Evolutionary conservation across 208 protist genomes (phyloP).

Genomic region (Herpetomonas tarakana): DNA sequence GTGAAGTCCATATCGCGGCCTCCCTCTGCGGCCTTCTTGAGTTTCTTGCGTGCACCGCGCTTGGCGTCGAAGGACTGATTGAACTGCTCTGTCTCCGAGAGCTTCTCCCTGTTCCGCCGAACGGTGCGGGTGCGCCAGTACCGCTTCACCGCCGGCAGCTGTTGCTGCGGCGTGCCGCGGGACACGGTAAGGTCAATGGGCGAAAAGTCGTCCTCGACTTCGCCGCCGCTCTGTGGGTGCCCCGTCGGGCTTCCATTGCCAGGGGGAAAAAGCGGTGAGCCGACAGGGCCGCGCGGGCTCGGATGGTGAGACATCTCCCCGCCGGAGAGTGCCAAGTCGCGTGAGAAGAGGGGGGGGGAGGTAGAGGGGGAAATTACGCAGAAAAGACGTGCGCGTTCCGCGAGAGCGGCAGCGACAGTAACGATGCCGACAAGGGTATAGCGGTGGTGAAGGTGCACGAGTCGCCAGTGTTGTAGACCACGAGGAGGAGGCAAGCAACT

Average conservation of each 20-base stretch:
- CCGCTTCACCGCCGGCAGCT: constrained; percentile 31
- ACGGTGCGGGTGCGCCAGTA: constrained; percentile 50
- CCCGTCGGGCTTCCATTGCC: not conserved
- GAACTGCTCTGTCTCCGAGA: constrained; percentile 27
- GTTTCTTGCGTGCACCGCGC: constrained; percentile 1
- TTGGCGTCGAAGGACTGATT: constrained; percentile 12
- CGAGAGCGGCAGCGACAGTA: not conserved
- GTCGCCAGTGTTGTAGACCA: not conserved
- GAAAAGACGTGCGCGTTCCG: not conserved
- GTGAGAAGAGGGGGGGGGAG: not conserved
- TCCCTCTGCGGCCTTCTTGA: constrained; percentile 13
- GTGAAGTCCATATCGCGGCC: constrained; percentile 36
- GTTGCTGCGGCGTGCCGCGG: constrained; percentile 26
- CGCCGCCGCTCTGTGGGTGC: constrained; percentile 1
- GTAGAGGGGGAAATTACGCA: not conserved
- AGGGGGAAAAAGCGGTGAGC: not conserved
- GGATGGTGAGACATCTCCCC: not conserved
- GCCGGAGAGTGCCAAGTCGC: not conserved
- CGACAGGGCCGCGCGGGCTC: not conserved
- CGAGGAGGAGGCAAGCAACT: too few species aligned
- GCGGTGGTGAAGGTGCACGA: not conserved
- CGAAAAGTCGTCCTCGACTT: constrained; percentile 12
- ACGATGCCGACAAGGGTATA: not conserved
- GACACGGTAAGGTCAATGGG: constrained; percentile 53
- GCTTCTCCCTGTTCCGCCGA: constrained; percentile 24